Conservation (phyloP, 768 basidiomycete genomes). For the Lactarius trivialis region DNA sequence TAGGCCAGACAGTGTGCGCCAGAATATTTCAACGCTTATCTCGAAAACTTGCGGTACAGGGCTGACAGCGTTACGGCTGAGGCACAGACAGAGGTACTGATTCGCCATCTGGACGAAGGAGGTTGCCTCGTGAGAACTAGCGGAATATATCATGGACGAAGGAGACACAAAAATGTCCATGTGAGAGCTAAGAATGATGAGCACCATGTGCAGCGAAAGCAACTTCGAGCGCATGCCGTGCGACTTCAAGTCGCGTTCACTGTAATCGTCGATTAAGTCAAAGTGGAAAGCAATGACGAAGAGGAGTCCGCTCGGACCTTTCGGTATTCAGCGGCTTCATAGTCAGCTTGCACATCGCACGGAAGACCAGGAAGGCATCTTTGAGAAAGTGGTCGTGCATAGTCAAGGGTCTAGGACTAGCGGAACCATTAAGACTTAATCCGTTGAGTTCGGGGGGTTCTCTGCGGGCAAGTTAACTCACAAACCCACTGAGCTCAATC, state of each 20-base stretch:
- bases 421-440: slow-evolving; percentile 21
- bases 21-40: slow-evolving; percentile 96
- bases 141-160: slow-evolving; percentile 84
- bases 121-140: slow-evolving; percentile 79
- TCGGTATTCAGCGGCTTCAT: slow-evolving; percentile 96
- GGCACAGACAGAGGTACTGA: slow-evolving; percentile 87
- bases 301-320: slow-evolving; percentile 47
- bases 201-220: slow-evolving; percentile 87
- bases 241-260: slow-evolving; percentile 93
- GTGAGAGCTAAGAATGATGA: slow-evolving; percentile 87
- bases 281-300: not conserved
- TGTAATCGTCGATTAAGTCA: slow-evolving; percentile 31
- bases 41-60: slow-evolving; percentile 97
- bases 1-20: slow-evolving; percentile 91
- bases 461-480: slow-evolving; percentile 1
- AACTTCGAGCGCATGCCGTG: slow-evolving; percentile 97
- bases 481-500: too few relatives aligned
- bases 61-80: slow-evolving; percentile 94
- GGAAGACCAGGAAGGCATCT: slow-evolving; percentile 96
- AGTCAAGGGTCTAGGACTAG: slow-evolving; percentile 43
- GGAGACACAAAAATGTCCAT: slow-evolving; percentile 87
- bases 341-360: slow-evolving; percentile 93
- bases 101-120: slow-evolving; percentile 90
- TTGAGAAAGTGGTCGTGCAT: slow-evolving; percentile 91
- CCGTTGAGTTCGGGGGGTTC: slow-evolving; percentile 4